phyloP scores from a whole-genome alignment of 305 asterid species.

The Fraxinus sp. region DNA sequence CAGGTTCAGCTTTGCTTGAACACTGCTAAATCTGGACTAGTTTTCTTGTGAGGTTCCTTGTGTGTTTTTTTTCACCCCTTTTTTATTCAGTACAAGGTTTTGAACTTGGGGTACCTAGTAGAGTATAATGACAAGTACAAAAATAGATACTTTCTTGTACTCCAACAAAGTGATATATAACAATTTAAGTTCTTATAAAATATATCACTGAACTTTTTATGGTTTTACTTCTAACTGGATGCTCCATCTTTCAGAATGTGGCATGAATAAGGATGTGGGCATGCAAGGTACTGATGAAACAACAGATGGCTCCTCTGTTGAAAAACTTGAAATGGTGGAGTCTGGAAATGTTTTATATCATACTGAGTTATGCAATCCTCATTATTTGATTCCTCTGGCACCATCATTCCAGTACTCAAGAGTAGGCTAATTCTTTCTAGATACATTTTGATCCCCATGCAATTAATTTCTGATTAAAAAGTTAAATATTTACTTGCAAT shows the following conservation, averaged over 20 bases:
- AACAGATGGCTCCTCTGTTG: slow-evolving; percentile 32
- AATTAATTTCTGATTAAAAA: neutral
- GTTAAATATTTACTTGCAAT: neutral
- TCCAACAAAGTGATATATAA: neutral
- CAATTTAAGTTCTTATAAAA: neutral
- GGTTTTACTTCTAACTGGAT: slow-evolving; percentile 19
- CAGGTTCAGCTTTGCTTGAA: too few species aligned
- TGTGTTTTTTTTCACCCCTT: too few species aligned
- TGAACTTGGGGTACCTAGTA: neutral
- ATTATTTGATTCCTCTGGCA: slow-evolving; percentile 53
- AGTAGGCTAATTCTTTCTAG: slow-evolving; percentile 38
- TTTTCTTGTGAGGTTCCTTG: too few species aligned
- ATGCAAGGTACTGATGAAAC: slow-evolving; percentile 35
- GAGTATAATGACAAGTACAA: neutral
- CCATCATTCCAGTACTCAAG: slow-evolving; percentile 47
- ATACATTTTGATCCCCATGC: neutral
- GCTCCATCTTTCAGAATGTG: slow-evolving; percentile 38
- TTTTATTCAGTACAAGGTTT: too few species aligned
- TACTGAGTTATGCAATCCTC: slow-evolving; percentile 36
- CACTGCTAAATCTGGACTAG: too few species aligned
- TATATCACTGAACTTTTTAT: neutral
- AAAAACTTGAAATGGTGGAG: slow-evolving; percentile 27
- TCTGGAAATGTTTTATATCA: slow-evolving; percentile 32
- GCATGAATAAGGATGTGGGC: slow-evolving; percentile 30
- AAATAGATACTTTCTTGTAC: neutral